Evolutionary conservation across 345 rosid genomes (phyloP).

Genomic region (Raphanus sativus): DNA sequence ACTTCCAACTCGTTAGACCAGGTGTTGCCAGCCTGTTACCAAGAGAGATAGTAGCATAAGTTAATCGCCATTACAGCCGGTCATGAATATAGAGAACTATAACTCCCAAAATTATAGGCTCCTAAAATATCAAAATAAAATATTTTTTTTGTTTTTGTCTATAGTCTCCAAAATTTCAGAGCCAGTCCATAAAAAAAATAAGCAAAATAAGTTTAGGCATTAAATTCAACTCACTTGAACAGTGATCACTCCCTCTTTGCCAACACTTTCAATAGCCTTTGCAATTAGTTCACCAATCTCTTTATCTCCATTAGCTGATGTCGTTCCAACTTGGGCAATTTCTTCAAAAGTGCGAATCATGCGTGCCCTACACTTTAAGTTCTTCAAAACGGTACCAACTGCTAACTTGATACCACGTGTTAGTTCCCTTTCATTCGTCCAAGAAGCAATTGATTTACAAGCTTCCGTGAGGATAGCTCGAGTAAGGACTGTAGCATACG

Average conservation of each 20-base stretch:
- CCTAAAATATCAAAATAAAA: too few relatives aligned
- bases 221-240: constrained; percentile 61
- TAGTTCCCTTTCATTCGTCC: constrained; percentile 89
- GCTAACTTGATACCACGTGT: constrained; percentile 94
- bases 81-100: background rate
- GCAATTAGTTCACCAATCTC: constrained; percentile 98
- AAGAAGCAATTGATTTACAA: constrained; percentile 97
- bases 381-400: constrained; percentile 83
- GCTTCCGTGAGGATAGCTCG: constrained; percentile 85
- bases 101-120: background rate
- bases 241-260: constrained; percentile 98
- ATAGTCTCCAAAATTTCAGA: too few relatives aligned
- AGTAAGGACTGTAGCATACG: constrained; percentile 96
- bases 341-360: constrained; percentile 99
- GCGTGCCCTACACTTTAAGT: constrained; percentile 84
- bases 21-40: constrained; percentile 87
- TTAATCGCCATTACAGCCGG: background rate
- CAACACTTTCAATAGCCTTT: constrained; percentile 99
- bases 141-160: too few relatives aligned
- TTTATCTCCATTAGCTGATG: constrained; percentile 96
- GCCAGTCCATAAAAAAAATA: too few relatives aligned
- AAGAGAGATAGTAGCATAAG: constrained; percentile 1
- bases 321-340: constrained; percentile 96
- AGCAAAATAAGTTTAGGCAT: background rate
- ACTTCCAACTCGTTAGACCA: constrained; percentile 87